phyloP scores from a whole-genome alignment of 2,329 filamentous ascomycete genomes.

The Apiospora phragmitis region DNA sequence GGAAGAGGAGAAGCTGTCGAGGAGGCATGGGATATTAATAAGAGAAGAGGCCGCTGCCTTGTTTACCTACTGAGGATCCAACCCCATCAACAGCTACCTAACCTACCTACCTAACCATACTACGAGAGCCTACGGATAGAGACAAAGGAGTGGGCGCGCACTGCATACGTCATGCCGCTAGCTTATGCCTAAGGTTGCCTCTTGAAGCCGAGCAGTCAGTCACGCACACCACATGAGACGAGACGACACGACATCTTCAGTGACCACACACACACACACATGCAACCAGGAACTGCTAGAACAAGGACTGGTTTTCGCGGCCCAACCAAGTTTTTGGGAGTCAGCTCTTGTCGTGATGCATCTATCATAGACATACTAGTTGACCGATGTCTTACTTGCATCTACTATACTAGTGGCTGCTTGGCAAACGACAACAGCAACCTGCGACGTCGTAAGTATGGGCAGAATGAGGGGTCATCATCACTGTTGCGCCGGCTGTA shows the following conservation, averaged over 20 bases:
- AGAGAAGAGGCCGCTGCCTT: background rate
- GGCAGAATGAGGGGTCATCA: background rate
- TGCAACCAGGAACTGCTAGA: background rate
- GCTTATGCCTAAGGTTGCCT: constrained; percentile 1
- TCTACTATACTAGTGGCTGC: background rate
- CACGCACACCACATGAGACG: background rate
- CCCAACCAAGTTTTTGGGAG: constrained; percentile 1
- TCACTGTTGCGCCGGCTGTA: background rate
- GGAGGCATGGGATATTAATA: background rate
- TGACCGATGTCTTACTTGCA: background rate
- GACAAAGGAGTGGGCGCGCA: background rate
- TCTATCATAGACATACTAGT: background rate
- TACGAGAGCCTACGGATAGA: background rate
- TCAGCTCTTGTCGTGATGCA: background rate
- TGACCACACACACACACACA: background rate
- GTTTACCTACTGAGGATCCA: background rate
- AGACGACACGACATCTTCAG: background rate
- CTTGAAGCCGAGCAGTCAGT: constrained; percentile 1
- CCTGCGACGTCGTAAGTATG: background rate
- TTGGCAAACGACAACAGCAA: background rate
- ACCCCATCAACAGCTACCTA: constrained; percentile 1
- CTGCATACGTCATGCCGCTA: constrained; percentile 7
- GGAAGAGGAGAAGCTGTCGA: background rate
- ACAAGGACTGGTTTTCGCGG: background rate
- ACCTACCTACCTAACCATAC: background rate